These are phyloP conservation scores for Porphyrellus cyaneotinctus DNA, from an alignment of 768 basidiomycete genomes.

Conservation along the genomic window DNA sequence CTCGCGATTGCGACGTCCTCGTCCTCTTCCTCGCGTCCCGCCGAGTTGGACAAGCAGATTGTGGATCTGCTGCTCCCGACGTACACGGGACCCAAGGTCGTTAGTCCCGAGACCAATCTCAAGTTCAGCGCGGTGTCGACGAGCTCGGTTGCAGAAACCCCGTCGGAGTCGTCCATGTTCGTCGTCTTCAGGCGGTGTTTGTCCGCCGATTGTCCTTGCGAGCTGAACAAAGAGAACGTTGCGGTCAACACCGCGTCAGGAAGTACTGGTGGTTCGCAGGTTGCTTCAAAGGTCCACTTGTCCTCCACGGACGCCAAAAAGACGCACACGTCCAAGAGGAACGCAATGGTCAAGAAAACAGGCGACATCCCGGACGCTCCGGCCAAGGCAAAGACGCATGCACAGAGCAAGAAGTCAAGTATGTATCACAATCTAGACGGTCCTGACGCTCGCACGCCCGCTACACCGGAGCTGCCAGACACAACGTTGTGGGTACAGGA, in stretches of 20 bases:
- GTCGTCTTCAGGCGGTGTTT: slow-evolving; percentile 11
- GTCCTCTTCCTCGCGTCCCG: neutral
- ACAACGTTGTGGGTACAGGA: neutral
- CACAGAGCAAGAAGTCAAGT: neutral
- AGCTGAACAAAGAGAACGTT: neutral
- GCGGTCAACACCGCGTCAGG: neutral
- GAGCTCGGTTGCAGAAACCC: neutral
- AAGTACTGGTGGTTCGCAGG: neutral
- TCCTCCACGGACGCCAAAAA: neutral
- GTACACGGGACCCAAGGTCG: neutral
- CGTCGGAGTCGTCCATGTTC: slow-evolving; percentile 2
- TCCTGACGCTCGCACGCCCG: neutral
- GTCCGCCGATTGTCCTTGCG: slow-evolving; percentile 13
- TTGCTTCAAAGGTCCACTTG: neutral
- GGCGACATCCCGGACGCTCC: neutral
- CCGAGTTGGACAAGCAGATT: neutral
- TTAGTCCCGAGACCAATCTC: neutral
- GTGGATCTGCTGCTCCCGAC: neutral
- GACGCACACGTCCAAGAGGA: neutral
- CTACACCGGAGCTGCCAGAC: neutral
- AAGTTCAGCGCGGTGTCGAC: neutral
- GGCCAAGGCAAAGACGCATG: neutral
- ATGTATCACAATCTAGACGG: neutral
- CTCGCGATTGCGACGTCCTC: neutral
- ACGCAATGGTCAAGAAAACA: neutral